Percentiles rank a stretch among this genome's conserved stretches.
Conservation (phyloP, 306 rosid species). For the Acacia melanoxylon region DNA sequence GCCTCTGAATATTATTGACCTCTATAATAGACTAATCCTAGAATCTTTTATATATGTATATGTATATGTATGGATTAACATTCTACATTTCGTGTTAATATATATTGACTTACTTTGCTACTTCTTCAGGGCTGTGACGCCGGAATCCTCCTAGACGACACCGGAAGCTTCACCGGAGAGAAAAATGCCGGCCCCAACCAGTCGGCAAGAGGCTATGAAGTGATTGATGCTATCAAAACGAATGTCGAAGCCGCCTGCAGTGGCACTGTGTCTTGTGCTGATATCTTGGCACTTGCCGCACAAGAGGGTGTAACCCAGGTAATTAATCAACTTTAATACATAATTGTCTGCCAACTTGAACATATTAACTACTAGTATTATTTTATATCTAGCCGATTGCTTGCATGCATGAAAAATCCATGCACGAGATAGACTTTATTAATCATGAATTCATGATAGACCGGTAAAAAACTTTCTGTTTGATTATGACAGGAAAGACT, state of each 20-base stretch:
- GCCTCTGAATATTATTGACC: too few relatives aligned
- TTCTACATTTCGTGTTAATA: neutral
- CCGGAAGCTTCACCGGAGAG: constrained; percentile 58
- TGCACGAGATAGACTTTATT: neutral
- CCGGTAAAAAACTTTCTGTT: neutral
- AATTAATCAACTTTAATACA: neutral
- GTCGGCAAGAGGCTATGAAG: constrained; percentile 70
- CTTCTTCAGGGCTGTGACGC: constrained; percentile 72
- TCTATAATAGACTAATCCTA: too few relatives aligned
- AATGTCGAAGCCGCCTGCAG: constrained; percentile 71
- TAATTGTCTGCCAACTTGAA: neutral
- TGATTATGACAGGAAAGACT: neutral
- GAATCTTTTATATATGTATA: neutral
- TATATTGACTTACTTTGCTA: neutral
- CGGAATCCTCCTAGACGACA: constrained; percentile 68
- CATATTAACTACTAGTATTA: neutral
- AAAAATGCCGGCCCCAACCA: constrained; percentile 64
- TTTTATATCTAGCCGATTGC: neutral
- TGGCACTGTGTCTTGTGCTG: constrained; percentile 77
- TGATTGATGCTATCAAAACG: constrained; percentile 71
- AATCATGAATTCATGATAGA: neutral
- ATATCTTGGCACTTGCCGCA: constrained; percentile 77
- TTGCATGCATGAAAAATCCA: neutral
- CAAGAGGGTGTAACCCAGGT: constrained; percentile 66
- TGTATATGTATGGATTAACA: too few relatives aligned